A percentile compares a stretch with the other conserved stretches of the same genome.
These are phyloP conservation scores for Gardenia jasminoides DNA, from an alignment of 257 asterid genomes.

Conservation along the genomic window DNA sequence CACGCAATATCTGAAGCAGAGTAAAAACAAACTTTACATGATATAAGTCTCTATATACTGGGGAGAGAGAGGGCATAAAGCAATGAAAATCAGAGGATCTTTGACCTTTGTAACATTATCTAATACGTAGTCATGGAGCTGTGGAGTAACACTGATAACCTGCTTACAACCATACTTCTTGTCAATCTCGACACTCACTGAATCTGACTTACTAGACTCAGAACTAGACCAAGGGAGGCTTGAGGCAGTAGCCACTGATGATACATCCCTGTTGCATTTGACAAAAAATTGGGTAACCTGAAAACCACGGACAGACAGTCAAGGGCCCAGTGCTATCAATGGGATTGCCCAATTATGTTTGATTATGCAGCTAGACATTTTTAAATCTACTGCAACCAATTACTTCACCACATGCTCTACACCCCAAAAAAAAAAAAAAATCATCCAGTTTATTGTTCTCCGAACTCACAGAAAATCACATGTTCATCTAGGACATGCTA, in stretches of 20 bases:
- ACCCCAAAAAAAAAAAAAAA: too few relatives aligned
- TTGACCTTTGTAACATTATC: constrained; percentile 70
- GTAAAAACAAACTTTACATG: background rate
- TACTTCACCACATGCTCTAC: background rate
- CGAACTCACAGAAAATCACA: too few relatives aligned
- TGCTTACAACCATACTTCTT: constrained; percentile 70
- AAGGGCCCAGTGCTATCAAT: constrained; percentile 3
- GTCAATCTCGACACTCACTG: constrained; percentile 42
- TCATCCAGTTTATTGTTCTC: too few relatives aligned
- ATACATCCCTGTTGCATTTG: background rate
- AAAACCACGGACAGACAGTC: background rate
- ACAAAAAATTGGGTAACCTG: background rate
- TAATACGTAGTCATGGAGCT: constrained; percentile 70
- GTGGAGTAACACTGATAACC: constrained; percentile 68
- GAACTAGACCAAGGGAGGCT: background rate
- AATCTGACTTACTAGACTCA: constrained; percentile 36
- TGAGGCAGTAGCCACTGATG: constrained; percentile 17
- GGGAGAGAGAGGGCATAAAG: background rate
- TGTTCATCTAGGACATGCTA: too few relatives aligned
- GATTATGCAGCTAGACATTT: constrained; percentile 17
- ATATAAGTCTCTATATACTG: background rate
- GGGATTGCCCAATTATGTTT: background rate
- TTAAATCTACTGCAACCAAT: background rate
- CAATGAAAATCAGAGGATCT: background rate
- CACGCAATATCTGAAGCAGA: constrained; percentile 59